Base-by-base conservation (phyloP, 768 basidiomycete genomes). In the Phaeotremella fagi region DNA sequence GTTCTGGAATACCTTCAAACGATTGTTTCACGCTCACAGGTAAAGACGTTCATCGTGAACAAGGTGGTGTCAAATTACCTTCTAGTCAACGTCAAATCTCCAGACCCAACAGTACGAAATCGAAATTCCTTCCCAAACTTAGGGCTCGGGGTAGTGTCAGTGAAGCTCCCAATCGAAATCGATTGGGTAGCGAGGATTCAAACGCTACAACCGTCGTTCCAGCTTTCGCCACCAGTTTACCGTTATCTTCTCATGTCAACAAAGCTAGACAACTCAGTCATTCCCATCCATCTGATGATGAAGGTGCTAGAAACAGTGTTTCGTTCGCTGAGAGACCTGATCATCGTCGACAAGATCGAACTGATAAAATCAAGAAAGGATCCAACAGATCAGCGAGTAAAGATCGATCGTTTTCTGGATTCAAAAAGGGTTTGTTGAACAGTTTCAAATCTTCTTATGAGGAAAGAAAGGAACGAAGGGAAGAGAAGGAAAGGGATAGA, bases 21-120 rank as follows among this genome's bases (percentile, higher is more conserved):
- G 49, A 46, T 14, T 15, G 48, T 1, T 65, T 60, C 46, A 48
- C 61, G 7, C 59, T 74, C 15, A 56, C 68, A 12, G 48, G 59
- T n/a, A 72, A 72, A 46, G 26, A 23, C 5, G 44, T 55, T 11
- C 72, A 74, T 50, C 46, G 55, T 25, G 67, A 69, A 24, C 55
- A 54, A 18, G 72, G 72, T 12, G 72, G 72, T 11, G 61, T 71
- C 51, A 74, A 71, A 45, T 45, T 58, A 1, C 48, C 48, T 18
- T 41, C 18, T 22, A 41, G 38, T 22, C 11, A 41, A 36, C 36
- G 20, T 15, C 22, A 28, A 4, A 26, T 20, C 25, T 29, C 27
- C 7, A 18, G 3, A n/a, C 29, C 18, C 9, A 5, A 5, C n/a
- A 28, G 18, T 22, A 41, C 38, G 12, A 7, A 6, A 6, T 41